Evolutionary conservation across 2,329 filamentous ascomycete genomes (phyloP).

Genomic region (Ophiosphaerella herpotricha): DNA sequence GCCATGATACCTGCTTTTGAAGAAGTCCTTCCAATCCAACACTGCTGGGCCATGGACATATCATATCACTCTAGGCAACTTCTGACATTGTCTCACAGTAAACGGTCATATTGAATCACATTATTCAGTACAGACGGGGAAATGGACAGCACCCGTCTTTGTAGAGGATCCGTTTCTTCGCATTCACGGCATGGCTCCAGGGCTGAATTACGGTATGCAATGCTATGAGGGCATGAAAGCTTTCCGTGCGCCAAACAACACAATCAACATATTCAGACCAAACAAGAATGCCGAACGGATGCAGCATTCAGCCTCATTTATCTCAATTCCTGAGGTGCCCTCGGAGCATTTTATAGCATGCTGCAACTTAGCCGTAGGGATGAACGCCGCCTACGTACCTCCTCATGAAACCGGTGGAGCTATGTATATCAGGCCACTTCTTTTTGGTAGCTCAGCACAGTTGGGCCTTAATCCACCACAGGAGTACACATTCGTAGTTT

Average conservation of each 20-base stretch:
- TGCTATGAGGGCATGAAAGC: constrained; percentile 99
- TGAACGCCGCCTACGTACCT: constrained; percentile 90
- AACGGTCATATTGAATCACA: constrained; percentile 92
- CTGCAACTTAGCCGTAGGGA: constrained; percentile 77
- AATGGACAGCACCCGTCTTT: constrained; percentile 80
- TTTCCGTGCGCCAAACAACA: constrained; percentile 76
- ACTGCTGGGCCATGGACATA: not conserved
- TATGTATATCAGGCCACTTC: constrained; percentile 87
- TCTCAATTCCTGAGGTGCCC: constrained; percentile 82
- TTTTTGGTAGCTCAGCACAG: constrained; percentile 87
- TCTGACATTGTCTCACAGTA: constrained; percentile 56
- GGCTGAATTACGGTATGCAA: constrained; percentile 93
- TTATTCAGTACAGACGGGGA: constrained; percentile 72
- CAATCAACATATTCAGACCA: constrained; percentile 86
- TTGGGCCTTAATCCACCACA: constrained; percentile 85
- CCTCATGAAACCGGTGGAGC: constrained; percentile 86
- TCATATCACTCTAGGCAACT: not conserved
- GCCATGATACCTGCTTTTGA: not conserved
- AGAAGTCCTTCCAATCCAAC: not conserved
- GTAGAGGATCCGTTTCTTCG: constrained; percentile 82
- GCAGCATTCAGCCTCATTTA: constrained; percentile 80
- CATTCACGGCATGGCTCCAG: constrained; percentile 93
- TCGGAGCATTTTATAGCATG: constrained; percentile 75
- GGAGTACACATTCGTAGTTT: constrained; percentile 90
- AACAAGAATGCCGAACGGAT: constrained; percentile 82